These are phyloP conservation scores for Phialemonium atrogriseum DNA, from an alignment of 2,329 filamentous ascomycete species.

Conservation along the genomic window DNA sequence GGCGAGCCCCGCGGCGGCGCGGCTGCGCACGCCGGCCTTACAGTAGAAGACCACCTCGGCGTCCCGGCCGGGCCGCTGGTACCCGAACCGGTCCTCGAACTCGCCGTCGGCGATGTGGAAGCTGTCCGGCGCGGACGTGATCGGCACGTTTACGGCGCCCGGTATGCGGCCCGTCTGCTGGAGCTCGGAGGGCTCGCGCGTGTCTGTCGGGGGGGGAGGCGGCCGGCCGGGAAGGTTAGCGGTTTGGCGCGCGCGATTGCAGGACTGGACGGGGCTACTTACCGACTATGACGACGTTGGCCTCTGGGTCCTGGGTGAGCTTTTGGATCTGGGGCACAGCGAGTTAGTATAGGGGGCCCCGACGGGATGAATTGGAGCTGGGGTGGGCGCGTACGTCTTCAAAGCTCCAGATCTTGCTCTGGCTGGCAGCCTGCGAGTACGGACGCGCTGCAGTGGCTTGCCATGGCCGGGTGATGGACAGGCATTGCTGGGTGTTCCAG, in stretches of 20 bases:
- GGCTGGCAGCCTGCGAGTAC: constrained; percentile 18
- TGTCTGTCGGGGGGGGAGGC: constrained; percentile 41
- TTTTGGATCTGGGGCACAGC: constrained; percentile 28
- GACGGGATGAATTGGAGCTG: too few relatives aligned
- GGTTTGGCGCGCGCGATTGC: not conserved
- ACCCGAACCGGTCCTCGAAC: constrained; percentile 78
- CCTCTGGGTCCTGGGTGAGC: constrained; percentile 20
- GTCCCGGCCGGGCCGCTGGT: constrained; percentile 52
- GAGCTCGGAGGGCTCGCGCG: constrained; percentile 66
- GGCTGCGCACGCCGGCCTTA: constrained; percentile 79
- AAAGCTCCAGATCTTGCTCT: constrained; percentile 39
- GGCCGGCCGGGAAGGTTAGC: too few relatives aligned
- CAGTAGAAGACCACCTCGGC: constrained; percentile 77
- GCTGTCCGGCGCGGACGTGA: constrained; percentile 68
- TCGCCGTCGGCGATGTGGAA: constrained; percentile 69
- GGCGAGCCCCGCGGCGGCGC: constrained; percentile 69
- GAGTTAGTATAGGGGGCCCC: not conserved
- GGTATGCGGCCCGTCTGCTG: constrained; percentile 64
- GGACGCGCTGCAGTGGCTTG: constrained; percentile 7
- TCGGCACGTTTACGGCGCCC: constrained; percentile 71
- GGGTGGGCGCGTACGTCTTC: constrained; percentile 33
- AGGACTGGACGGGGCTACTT: constrained; percentile 10
- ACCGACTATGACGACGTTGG: constrained; percentile 39
- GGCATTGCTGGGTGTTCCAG: not conserved
- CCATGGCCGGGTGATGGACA: not conserved